phyloP scores from a whole-genome alignment of 352 stramenopile species.

The Globisporangium cylindrosporum region DNA sequence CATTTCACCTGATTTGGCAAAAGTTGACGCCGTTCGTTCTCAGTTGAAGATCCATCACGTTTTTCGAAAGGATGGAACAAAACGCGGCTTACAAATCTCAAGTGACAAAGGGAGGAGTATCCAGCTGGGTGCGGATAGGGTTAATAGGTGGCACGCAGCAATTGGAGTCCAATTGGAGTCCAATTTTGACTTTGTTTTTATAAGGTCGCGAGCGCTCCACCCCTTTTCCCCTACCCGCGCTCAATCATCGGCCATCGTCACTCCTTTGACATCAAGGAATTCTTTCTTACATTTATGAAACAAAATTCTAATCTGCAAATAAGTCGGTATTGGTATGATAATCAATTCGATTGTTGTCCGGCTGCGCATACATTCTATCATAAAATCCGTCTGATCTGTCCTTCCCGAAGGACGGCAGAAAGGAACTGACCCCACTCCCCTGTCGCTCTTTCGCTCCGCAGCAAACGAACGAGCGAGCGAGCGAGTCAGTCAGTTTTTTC shows the following conservation, averaged over 20 bases:
- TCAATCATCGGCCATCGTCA: neutral
- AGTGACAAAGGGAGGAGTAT: neutral
- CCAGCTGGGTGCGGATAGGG: neutral
- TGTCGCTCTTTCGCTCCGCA: neutral
- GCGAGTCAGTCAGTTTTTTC: constrained; percentile 8
- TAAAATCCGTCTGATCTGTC: neutral
- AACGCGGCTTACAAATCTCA: neutral
- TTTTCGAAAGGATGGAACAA: constrained; percentile 7
- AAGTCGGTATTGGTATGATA: neutral
- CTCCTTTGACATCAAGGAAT: neutral
- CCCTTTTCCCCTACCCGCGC: neutral
- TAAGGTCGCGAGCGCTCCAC: neutral
- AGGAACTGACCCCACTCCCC: neutral
- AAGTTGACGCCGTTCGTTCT: neutral
- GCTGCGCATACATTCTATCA: neutral
- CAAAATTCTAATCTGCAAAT: neutral
- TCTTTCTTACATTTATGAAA: neutral
- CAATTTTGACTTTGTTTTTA: neutral
- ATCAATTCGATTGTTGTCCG: neutral
- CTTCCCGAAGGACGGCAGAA: neutral
- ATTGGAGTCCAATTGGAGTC: neutral
- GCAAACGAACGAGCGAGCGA: neutral
- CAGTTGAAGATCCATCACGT: constrained; percentile 5
- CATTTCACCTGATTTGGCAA: no score
- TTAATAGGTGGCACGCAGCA: neutral